Percentiles rank a stretch among this genome's conserved stretches.
Conservation (phyloP, 106 monocot genomes). For the Ottelia alismoides region DNA sequence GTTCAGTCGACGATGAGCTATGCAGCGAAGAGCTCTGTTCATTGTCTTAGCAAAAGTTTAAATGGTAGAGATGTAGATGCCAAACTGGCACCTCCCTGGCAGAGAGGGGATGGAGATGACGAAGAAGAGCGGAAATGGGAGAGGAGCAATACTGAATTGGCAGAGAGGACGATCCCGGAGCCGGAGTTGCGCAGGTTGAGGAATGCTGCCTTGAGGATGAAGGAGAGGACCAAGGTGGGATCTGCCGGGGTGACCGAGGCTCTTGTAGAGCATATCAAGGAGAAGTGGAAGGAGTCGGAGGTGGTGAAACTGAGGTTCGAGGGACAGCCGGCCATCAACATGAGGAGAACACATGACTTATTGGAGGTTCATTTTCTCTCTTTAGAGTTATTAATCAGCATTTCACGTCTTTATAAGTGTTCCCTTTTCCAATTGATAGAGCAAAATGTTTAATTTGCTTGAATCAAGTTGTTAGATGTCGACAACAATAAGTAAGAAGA, state of each 20-base stretch:
- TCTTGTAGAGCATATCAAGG: slow-evolving; percentile 55
- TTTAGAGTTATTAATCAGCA: not conserved
- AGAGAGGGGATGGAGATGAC: slow-evolving; percentile 10
- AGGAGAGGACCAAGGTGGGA: slow-evolving; percentile 84
- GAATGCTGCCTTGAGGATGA: slow-evolving; percentile 67
- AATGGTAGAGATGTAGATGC: not conserved
- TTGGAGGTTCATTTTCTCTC: slow-evolving; percentile 50
- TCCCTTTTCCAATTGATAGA: too few species aligned
- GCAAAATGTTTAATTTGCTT: too few species aligned
- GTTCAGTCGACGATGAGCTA: slow-evolving; percentile 1
- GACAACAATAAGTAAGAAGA: too few species aligned
- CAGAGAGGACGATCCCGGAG: slow-evolving; percentile 81
- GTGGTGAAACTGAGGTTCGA: slow-evolving; percentile 76
- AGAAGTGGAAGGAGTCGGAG: slow-evolving; percentile 73
- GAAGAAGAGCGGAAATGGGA: not conserved
- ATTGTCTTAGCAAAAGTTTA: not conserved
- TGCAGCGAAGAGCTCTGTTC: not conserved
- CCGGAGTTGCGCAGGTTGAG: slow-evolving; percentile 64
- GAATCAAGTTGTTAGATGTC: too few species aligned
- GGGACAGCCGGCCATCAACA: slow-evolving; percentile 62
- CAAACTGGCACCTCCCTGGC: slow-evolving; percentile 45
- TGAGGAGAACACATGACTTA: slow-evolving; percentile 75
- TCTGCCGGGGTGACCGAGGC: slow-evolving; percentile 66
- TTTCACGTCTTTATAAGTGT: too few species aligned
- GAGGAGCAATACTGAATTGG: slow-evolving; percentile 69